Percentiles rank a stretch among this genome's conserved stretches.
Evolutionary conservation across 257 asterid species (phyloP).

Genomic region (Gardenia jasminoides): DNA sequence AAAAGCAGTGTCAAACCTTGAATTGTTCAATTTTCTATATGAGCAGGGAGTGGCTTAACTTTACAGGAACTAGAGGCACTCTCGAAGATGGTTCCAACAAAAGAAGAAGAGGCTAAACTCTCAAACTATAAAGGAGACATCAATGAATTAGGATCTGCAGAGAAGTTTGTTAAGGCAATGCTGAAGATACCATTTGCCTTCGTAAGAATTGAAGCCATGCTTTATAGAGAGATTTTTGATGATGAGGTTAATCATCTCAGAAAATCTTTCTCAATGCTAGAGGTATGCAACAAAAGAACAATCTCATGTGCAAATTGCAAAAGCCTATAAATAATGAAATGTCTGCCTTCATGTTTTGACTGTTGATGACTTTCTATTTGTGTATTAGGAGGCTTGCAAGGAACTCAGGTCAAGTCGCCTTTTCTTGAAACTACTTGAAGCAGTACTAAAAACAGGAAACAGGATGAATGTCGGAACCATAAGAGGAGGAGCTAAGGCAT

Average conservation of each 20-base stretch:
- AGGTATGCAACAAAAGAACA: slow-evolving; percentile 40
- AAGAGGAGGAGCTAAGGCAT: slow-evolving; percentile 92
- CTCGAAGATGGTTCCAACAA: slow-evolving; percentile 82
- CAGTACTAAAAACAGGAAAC: slow-evolving; percentile 93
- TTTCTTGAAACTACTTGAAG: slow-evolving; percentile 84
- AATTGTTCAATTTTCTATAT: neutral
- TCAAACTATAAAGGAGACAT: slow-evolving; percentile 66
- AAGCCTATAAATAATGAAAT: neutral
- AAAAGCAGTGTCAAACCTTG: neutral
- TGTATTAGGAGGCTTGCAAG: slow-evolving; percentile 78
- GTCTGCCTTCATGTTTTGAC: neutral
- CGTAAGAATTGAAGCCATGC: slow-evolving; percentile 82
- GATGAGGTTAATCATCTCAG: slow-evolving; percentile 83
- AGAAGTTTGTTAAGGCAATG: slow-evolving; percentile 74
- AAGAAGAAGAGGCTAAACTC: slow-evolving; percentile 78
- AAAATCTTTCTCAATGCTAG: slow-evolving; percentile 83
- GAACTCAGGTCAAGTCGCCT: slow-evolving; percentile 91
- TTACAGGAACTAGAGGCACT: slow-evolving; percentile 90
- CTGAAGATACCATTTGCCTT: slow-evolving; percentile 77
- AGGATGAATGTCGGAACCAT: slow-evolving; percentile 90
- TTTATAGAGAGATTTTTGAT: slow-evolving; percentile 75
- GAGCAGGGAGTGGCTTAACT: slow-evolving; percentile 74
- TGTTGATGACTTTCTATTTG: neutral
- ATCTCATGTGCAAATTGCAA: neutral
- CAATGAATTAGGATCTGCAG: slow-evolving; percentile 75